phyloP scores from a whole-genome alignment of 129 eudicot genomes.

The Artemisia argyi region DNA sequence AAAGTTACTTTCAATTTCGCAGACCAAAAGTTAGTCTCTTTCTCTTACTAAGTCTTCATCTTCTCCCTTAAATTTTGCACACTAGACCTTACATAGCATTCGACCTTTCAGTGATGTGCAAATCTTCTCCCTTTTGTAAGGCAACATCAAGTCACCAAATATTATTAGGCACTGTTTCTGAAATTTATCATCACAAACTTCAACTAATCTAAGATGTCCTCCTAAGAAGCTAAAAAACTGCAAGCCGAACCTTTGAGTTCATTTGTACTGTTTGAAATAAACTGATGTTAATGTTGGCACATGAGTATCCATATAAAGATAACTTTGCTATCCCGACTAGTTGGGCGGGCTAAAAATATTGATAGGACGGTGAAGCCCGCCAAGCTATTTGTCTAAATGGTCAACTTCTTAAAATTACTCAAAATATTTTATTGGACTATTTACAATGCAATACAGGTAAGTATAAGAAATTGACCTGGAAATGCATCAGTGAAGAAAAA shows the following conservation, averaged over 20 bases:
- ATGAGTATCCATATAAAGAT: too few relatives aligned
- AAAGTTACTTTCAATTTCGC: too few relatives aligned
- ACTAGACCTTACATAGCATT: background rate
- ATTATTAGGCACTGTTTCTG: background rate
- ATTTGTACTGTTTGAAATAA: background rate
- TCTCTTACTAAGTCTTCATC: too few relatives aligned
- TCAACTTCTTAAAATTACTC: too few relatives aligned
- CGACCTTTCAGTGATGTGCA: too few relatives aligned
- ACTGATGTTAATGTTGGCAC: background rate
- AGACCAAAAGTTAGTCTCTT: too few relatives aligned
- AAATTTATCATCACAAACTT: background rate
- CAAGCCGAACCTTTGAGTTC: background rate
- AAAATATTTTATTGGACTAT: too few relatives aligned
- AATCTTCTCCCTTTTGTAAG: background rate
- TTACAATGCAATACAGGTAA: background rate
- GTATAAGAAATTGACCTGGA: conserved; percentile 44
- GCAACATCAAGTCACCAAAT: background rate
- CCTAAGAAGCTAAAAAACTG: conserved; percentile 2
- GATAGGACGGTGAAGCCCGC: too few relatives aligned
- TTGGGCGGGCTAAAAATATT: too few relatives aligned
- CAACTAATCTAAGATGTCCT: background rate
- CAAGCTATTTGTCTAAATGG: too few relatives aligned
- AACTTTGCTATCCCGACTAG: too few relatives aligned
- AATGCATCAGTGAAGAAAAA: conserved; percentile 57
- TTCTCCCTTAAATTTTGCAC: too few relatives aligned